phyloP scores from a whole-genome alignment of 2,329 filamentous ascomycete species.

The Paecilomyces sp. region DNA sequence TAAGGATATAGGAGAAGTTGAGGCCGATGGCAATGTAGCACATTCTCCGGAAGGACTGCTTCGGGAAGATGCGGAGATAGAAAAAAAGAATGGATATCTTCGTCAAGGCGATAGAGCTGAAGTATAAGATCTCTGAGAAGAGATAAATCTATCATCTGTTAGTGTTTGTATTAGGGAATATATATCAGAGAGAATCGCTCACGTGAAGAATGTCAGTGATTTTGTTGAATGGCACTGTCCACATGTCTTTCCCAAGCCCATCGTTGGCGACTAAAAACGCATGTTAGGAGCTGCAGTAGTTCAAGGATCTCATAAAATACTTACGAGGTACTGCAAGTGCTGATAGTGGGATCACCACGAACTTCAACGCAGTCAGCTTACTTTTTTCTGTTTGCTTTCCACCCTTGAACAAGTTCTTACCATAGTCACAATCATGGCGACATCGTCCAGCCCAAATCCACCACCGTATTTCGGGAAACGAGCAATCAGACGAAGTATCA shows the following conservation, averaged over 20 bases:
- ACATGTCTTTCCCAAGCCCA: conserved; percentile 40
- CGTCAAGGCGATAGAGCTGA: conserved; percentile 22
- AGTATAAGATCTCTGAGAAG: conserved; percentile 24
- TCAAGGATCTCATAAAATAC: conserved; percentile 1
- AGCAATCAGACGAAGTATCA: conserved; percentile 29
- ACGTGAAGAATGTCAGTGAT: conserved; percentile 36
- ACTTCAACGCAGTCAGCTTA: conserved; percentile 3
- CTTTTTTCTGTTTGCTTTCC: neutral
- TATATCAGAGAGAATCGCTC: conserved; percentile 13
- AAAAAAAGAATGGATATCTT: conserved; percentile 12
- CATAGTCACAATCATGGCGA: conserved; percentile 26
- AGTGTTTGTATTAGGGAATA: conserved; percentile 7
- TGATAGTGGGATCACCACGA: conserved; percentile 15
- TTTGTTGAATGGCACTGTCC: conserved; percentile 36
- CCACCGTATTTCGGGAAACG: conserved; percentile 28
- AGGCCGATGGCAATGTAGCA: conserved; percentile 24
- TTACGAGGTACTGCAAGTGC: conserved; percentile 19
- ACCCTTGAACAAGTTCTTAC: conserved; percentile 8
- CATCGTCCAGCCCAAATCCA: conserved; percentile 34
- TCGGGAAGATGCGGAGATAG: conserved; percentile 13
- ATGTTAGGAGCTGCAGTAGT: neutral
- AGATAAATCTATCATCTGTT: conserved; percentile 25
- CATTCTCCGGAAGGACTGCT: conserved; percentile 3
- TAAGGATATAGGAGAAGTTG: conserved; percentile 19
- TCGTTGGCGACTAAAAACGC: conserved; percentile 25